Conservation (phyloP, 2,329 filamentous ascomycete genomes). For the Monilinia vaccinii-corymbosi region DNA sequence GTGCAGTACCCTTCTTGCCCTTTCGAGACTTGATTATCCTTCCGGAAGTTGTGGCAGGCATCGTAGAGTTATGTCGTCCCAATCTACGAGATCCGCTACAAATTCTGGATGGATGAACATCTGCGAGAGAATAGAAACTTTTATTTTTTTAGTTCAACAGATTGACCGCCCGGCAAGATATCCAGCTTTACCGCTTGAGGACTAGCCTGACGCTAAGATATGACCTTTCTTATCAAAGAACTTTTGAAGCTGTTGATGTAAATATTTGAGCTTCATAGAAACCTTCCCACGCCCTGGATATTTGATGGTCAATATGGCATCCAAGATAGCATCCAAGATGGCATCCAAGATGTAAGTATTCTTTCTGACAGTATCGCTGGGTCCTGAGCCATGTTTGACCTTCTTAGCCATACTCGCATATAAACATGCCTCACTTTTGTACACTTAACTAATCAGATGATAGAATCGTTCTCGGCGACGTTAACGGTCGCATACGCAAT, state of each 20-base stretch:
- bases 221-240: constrained; percentile 10
- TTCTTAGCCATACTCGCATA: neutral
- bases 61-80: constrained; percentile 32
- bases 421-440: neutral
- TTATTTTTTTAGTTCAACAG: constrained; percentile 4
- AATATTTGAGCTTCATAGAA: neutral
- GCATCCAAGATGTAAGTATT: constrained; percentile 13
- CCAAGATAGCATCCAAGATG: constrained; percentile 13
- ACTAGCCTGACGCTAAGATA: constrained; percentile 9
- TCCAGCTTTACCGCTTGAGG: neutral
- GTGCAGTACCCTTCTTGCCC: constrained; percentile 60
- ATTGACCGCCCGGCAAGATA: neutral
- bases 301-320: neutral
- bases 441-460: constrained; percentile 13
- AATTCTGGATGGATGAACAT: neutral
- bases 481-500: constrained; percentile 68
- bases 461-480: constrained; percentile 60
- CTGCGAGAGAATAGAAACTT: neutral
- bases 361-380: no score
- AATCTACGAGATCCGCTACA: constrained; percentile 4
- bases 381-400: neutral
- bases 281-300: neutral
- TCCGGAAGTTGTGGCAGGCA: constrained; percentile 54
- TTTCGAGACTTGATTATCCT: constrained; percentile 62
- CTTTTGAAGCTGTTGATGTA: neutral